phyloP scores from a whole-genome alignment of 2,329 filamentous ascomycete species.

The Scedosporium apiospermum region DNA sequence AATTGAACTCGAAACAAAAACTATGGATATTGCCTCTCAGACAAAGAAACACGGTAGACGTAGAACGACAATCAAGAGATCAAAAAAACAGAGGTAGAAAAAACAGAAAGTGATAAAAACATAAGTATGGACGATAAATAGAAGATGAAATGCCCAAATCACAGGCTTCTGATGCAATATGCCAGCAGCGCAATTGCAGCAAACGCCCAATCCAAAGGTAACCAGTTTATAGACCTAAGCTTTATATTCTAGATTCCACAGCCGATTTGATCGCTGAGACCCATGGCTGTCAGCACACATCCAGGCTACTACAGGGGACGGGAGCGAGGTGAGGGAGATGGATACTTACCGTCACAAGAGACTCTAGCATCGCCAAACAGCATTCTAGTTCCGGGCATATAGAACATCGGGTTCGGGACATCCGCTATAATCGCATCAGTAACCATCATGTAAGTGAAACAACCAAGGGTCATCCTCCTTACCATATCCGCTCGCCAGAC shows the following conservation, averaged over 20 bases:
- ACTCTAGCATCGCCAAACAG: conserved; percentile 83
- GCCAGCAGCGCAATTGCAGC: neutral
- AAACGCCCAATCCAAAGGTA: neutral
- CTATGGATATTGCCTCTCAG: neutral
- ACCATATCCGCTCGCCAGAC: conserved; percentile 83
- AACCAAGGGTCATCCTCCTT: conserved; percentile 10
- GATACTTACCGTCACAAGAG: conserved; percentile 62
- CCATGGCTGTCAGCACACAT: neutral
- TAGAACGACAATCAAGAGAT: neutral
- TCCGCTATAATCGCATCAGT: conserved; percentile 45
- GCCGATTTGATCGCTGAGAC: conserved; percentile 29
- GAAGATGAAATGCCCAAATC: neutral
- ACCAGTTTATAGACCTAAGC: conserved; percentile 5
- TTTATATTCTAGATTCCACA: conserved; percentile 21
- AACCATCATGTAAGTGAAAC: no score
- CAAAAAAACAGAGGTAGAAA: neutral
- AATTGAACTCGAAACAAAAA: neutral
- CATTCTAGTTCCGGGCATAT: conserved; percentile 84
- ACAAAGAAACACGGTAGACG: neutral
- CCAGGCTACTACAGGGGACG: neutral
- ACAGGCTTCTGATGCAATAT: neutral
- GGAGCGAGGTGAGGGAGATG: neutral
- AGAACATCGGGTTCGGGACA: conserved; percentile 90
- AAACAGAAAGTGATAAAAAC: neutral
- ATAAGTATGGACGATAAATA: neutral